These are phyloP conservation scores for Singerocomus rubriflavus DNA, from an alignment of 1,284 basidiomycete genomes.

Conservation along the genomic window DNA sequence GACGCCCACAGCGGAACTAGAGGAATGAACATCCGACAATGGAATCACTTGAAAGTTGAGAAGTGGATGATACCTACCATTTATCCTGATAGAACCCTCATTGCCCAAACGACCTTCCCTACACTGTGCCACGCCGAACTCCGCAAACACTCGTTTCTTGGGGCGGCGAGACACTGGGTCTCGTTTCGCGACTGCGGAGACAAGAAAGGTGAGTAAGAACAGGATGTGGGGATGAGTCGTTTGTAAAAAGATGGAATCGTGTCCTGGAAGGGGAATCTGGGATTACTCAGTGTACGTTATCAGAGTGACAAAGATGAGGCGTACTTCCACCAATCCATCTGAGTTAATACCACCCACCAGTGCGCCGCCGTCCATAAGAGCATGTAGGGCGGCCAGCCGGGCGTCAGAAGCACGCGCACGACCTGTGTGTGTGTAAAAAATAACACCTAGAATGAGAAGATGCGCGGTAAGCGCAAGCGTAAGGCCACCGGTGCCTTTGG, in stretches of 20 bases:
- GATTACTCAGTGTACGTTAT: slow-evolving; percentile 4
- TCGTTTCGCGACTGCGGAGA: slow-evolving; percentile 62
- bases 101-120: slow-evolving; percentile 17
- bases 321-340: slow-evolving; percentile 50
- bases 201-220: slow-evolving; percentile 60
- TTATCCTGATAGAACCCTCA: slow-evolving; percentile 18
- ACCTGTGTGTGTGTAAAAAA: slow-evolving; percentile 58
- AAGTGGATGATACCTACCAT: slow-evolving; percentile 20
- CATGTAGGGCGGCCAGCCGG: slow-evolving; percentile 56
- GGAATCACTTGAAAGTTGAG: neutral
- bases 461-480: slow-evolving; percentile 48
- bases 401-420: slow-evolving; percentile 41
- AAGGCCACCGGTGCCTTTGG: slow-evolving; percentile 31
- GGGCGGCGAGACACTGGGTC: slow-evolving; percentile 71
- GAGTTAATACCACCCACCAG: slow-evolving; percentile 41
- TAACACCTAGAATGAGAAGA: slow-evolving; percentile 53
- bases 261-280: slow-evolving; percentile 36
- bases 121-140: slow-evolving; percentile 52
- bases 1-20: slow-evolving; percentile 46
- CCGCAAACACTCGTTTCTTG: slow-evolving; percentile 64
- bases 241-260: slow-evolving; percentile 50
- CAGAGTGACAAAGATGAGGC: slow-evolving; percentile 14
- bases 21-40: neutral
- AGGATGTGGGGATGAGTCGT: slow-evolving; percentile 66
- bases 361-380: slow-evolving; percentile 56